A percentile compares a stretch with the other conserved stretches of the same genome.
These are phyloP conservation scores for Vicia faba DNA, from an alignment of 306 rosid species.

Conservation along the genomic window DNA sequence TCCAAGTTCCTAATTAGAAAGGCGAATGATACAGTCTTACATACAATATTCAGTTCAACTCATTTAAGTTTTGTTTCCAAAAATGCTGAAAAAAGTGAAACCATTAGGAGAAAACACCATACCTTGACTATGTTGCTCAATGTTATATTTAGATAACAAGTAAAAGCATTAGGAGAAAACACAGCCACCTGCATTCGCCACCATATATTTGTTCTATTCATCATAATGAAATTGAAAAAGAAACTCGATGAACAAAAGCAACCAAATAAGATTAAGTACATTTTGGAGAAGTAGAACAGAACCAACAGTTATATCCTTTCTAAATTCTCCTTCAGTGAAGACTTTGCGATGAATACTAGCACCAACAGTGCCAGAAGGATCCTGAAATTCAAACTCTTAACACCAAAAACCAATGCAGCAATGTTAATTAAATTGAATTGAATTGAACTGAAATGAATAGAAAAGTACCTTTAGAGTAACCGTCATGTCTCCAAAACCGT, in stretches of 20 bases:
- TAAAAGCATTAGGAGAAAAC: slow-evolving; percentile 62
- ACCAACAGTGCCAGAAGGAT: slow-evolving; percentile 61
- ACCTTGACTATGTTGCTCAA: slow-evolving; percentile 68
- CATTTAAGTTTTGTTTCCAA: background rate
- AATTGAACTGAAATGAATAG: slow-evolving; percentile 2
- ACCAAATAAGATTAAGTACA: slow-evolving; percentile 37
- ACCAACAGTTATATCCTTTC: slow-evolving; percentile 63
- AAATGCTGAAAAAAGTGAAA: background rate
- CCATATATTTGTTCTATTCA: background rate
- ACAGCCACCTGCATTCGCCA: slow-evolving; percentile 59
- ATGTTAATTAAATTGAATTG: background rate
- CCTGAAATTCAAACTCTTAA: slow-evolving; percentile 52
- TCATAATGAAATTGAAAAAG: background rate
- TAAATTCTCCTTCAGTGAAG: slow-evolving; percentile 45
- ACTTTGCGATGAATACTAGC: slow-evolving; percentile 74
- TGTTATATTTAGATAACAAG: slow-evolving; percentile 69
- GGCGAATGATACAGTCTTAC: background rate
- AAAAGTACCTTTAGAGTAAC: slow-evolving; percentile 64
- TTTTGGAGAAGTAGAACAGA: slow-evolving; percentile 70
- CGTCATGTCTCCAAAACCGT: slow-evolving; percentile 74
- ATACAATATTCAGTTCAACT: background rate
- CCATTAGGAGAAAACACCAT: background rate
- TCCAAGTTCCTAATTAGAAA: background rate
- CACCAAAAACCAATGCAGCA: background rate
- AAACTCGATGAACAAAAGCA: background rate